Conservation (phyloP, 331 rosid species). For the Rhamnella rubrinervis region DNA sequence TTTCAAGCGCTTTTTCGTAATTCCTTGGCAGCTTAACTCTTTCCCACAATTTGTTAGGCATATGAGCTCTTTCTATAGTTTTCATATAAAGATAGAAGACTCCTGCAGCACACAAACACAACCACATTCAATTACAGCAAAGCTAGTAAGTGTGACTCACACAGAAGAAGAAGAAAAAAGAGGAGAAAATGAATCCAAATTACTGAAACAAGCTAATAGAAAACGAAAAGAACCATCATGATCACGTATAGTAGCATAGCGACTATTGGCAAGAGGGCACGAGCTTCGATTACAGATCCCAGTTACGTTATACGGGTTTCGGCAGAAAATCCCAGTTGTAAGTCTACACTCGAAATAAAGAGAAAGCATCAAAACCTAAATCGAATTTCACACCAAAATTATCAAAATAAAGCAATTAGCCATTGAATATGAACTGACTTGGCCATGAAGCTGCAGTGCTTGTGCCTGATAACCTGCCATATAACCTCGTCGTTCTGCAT, state of each 20-base stretch:
- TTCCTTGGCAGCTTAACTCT: constrained; percentile 85
- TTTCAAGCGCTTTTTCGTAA: constrained; percentile 62
- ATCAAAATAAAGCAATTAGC: neutral
- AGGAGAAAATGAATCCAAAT: neutral
- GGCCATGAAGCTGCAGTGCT: constrained; percentile 90
- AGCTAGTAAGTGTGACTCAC: neutral
- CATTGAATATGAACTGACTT: constrained; percentile 37
- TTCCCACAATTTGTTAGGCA: constrained; percentile 91
- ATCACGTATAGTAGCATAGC: constrained; percentile 87
- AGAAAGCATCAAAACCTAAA: neutral
- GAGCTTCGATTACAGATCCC: constrained; percentile 92
- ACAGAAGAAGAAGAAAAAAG: neutral
- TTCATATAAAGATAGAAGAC: constrained; percentile 96
- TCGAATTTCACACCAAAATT: neutral
- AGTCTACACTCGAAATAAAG: constrained; percentile 38
- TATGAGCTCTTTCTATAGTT: constrained; percentile 97
- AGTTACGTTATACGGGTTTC: constrained; percentile 84
- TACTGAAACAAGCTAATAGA: neutral
- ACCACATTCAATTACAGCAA: neutral
- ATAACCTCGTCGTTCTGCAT: constrained; percentile 95
- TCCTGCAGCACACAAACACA: constrained; percentile 50
- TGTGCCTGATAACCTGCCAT: constrained; percentile 98
- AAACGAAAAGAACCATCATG: constrained; percentile 51
- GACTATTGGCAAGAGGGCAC: constrained; percentile 94
- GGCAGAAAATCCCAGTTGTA: constrained; percentile 65